Evolutionary conservation across 306 rosid species (phyloP).

Genomic region (Vigna angularis): DNA sequence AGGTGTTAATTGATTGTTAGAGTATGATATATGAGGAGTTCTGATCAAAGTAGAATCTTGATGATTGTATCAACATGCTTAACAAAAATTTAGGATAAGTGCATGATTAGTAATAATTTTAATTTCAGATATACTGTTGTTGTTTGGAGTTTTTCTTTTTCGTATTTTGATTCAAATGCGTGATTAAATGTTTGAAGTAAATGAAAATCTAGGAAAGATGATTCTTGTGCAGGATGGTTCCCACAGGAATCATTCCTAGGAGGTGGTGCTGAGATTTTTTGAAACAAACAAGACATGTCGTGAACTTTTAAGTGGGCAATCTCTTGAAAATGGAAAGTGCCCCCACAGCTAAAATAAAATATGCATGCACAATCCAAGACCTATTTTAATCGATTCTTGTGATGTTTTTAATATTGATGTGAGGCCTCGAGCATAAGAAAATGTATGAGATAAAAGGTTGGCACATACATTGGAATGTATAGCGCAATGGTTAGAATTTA

Average conservation of each 20-base stretch:
- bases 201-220: background rate
- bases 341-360: slow-evolving; percentile 45
- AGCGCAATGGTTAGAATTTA: too few species aligned
- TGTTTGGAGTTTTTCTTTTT: too few species aligned
- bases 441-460: slow-evolving; percentile 51
- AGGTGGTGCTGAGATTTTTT: slow-evolving; percentile 53
- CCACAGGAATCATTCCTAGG: slow-evolving; percentile 55
- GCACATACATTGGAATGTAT: background rate
- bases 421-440: slow-evolving; percentile 64
- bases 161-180: background rate
- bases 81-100: slow-evolving; percentile 32
- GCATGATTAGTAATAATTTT: slow-evolving; percentile 23
- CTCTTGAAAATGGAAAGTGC: slow-evolving; percentile 45
- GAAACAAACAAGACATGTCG: slow-evolving; percentile 65
- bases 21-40: slow-evolving; percentile 24
- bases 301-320: slow-evolving; percentile 55
- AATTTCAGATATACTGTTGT: background rate
- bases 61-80: slow-evolving; percentile 66
- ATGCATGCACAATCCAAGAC: slow-evolving; percentile 19
- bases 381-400: slow-evolving; percentile 5
- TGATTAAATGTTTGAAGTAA: background rate
- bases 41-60: slow-evolving; percentile 57
- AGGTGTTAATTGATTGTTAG: slow-evolving; percentile 29
- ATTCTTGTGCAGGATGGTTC: slow-evolving; percentile 49
- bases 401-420: slow-evolving; percentile 15